Base-by-base conservation (phyloP, 2,329 filamentous ascomycete genomes). In the Cladosporium halotolerans region DNA sequence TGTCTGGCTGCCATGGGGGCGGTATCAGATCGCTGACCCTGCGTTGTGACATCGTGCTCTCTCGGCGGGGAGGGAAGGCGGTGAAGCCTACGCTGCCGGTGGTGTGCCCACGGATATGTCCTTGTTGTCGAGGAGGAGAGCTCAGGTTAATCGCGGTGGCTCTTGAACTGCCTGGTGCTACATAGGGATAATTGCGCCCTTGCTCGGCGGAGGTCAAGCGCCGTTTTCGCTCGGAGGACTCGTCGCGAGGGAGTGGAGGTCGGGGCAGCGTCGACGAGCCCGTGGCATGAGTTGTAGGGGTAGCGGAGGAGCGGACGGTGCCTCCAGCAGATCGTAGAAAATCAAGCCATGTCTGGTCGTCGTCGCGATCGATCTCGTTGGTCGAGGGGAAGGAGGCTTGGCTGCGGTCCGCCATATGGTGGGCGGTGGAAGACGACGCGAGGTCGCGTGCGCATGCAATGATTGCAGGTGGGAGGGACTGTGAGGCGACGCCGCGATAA, bases 1-100 rank as follows among this genome's bases (percentile, higher is more conserved):
- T 77, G 70, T 97, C 92, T 3, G 90, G 87, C 72, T 96, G 91
- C 92, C 92, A 97, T 54, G 78, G 77, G 1, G 91, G 90, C 39
- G 90, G 72, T 14, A 79, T 71, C 57, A 86, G 64, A 45, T 75
- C 73, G 58, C 70, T 74, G 10, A 36, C 23, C 11, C 42, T 31
- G 28, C 43, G 42, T 9, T 43, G 39, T 18, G 52, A 54, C 13
- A 16, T 39, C 9, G 31, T 36, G 34, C 45, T 49, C 9, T 49
- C 32, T 50, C 43, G 19, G 32, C 39, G 52, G 5, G 32, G 45
- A 43, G 41, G 45, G 9, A 39, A 28, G 38, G 52, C 16, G 18
- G 52, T 33, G 41, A 52, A 45, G 18, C 36, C 38, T 18, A 40
- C 41, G 39, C 41, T 42, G 31, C 52, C 52, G 23, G 45, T 49